Evolutionary conservation across 495 filamentous ascomycete genomes (phyloP).

Genomic region (Penicillium cinerascens): DNA sequence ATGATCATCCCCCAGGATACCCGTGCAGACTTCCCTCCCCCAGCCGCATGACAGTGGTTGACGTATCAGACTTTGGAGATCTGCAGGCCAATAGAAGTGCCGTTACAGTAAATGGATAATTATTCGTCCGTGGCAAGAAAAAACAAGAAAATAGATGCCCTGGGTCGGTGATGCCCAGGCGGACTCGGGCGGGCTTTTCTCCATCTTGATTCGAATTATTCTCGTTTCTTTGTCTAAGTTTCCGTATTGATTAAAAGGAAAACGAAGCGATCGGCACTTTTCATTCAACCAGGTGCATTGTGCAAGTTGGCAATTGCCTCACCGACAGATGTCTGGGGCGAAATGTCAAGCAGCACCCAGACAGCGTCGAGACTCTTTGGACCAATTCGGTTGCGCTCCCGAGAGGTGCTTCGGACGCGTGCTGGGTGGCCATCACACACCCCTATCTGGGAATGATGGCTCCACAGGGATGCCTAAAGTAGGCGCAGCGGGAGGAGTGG

Average conservation of each 20-base stretch:
- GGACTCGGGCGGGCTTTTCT: conserved; percentile 17
- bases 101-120: conserved; percentile 9
- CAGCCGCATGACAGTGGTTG: conserved; percentile 38
- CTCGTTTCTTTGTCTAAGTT: not conserved
- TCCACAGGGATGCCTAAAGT: conserved; percentile 9
- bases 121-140: conserved; percentile 9
- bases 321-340: conserved; percentile 28
- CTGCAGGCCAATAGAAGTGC: conserved; percentile 28
- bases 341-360: conserved; percentile 3
- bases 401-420: not conserved
- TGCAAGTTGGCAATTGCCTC: conserved; percentile 25
- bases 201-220: not conserved
- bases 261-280: conserved; percentile 32
- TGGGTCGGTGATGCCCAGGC: conserved; percentile 18
- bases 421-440: conserved; percentile 1
- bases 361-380: not conserved
- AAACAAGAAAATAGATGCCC: conserved; percentile 15
- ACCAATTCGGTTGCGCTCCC: not conserved
- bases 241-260: not conserved
- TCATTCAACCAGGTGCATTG: conserved; percentile 22
- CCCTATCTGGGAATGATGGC: conserved; percentile 1
- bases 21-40: conserved; percentile 32
- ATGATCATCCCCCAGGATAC: conserved; percentile 37
- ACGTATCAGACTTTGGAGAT: conserved; percentile 35
- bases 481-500: conserved; percentile 16